A percentile compares a stretch with the other conserved stretches of the same genome.
Conservation (phyloP, 768 basidiomycete genomes). For the Podaxis sp. region DNA sequence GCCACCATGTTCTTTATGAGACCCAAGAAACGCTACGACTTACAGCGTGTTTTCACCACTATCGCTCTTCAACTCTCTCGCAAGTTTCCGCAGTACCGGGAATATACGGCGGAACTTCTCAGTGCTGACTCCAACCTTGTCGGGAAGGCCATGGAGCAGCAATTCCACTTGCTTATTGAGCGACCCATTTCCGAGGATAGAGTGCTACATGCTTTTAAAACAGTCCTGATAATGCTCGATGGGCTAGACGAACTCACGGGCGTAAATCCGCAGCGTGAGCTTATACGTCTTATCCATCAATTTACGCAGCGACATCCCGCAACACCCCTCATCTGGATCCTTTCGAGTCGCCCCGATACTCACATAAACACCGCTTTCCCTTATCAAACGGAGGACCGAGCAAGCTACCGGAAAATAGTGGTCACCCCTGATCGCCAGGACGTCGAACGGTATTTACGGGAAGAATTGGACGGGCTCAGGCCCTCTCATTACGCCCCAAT, state of each 20-base stretch:
- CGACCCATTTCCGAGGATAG: not conserved
- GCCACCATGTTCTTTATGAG: constrained; percentile 4
- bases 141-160: not conserved
- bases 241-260: not conserved
- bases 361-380: not conserved
- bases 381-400: not conserved
- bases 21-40: not conserved
- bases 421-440: not conserved
- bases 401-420: not conserved
- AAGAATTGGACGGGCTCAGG: not conserved
- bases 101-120: not conserved
- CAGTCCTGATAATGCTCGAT: not conserved
- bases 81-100: not conserved
- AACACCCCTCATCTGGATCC: not conserved
- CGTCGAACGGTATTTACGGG: not conserved
- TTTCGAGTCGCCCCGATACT: not conserved
- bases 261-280: not conserved
- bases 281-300: not conserved
- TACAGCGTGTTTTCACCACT: not conserved
- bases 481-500: not conserved
- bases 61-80: not conserved
- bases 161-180: not conserved
- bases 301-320: not conserved
- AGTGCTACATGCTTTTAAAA: not conserved
- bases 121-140: not conserved